A percentile compares a stretch with the other conserved stretches of the same genome.
These are phyloP conservation scores for Fusarium oxysporum DNA, from an alignment of 2,329 filamentous ascomycete genomes.

Conservation along the genomic window DNA sequence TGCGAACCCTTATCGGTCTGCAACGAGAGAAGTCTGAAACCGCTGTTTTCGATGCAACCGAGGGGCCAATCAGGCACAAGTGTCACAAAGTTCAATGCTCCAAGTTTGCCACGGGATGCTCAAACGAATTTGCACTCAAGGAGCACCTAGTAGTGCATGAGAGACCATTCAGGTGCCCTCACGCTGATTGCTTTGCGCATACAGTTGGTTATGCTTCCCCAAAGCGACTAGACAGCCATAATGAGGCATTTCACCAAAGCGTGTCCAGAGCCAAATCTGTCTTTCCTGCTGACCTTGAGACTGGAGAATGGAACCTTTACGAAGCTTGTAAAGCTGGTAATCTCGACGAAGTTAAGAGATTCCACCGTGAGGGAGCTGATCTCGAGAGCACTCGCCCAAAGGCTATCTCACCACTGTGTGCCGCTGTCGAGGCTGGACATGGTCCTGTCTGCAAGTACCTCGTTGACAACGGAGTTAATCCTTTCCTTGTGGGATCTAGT, in stretches of 20 bases:
- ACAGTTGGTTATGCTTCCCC: accelerated
- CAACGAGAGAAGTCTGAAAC: accelerated
- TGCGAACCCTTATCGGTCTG: accelerated
- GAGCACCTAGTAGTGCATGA: accelerated
- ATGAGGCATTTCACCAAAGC: accelerated
- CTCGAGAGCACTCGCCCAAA: accelerated
- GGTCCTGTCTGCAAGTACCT: background rate
- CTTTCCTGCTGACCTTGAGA: accelerated
- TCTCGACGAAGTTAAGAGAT: background rate
- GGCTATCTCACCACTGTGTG: accelerated
- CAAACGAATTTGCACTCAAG: accelerated
- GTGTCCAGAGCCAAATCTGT: accelerated
- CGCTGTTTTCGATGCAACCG: accelerated
- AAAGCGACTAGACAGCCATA: background rate
- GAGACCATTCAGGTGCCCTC: accelerated
- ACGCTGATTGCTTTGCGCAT: accelerated
- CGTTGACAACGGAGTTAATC: accelerated
- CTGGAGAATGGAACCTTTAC: accelerated
- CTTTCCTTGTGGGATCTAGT: background rate
- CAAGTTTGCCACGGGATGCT: background rate
- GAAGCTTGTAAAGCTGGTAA: background rate
- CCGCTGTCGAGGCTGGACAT: background rate
- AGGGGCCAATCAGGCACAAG: background rate
- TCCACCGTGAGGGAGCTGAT: background rate
- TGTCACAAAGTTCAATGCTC: background rate